A percentile compares a stretch with the other conserved stretches of the same genome.
Conservation (phyloP, 2,329 filamentous ascomycete species). For the Ceratocystis huliohia region DNA sequence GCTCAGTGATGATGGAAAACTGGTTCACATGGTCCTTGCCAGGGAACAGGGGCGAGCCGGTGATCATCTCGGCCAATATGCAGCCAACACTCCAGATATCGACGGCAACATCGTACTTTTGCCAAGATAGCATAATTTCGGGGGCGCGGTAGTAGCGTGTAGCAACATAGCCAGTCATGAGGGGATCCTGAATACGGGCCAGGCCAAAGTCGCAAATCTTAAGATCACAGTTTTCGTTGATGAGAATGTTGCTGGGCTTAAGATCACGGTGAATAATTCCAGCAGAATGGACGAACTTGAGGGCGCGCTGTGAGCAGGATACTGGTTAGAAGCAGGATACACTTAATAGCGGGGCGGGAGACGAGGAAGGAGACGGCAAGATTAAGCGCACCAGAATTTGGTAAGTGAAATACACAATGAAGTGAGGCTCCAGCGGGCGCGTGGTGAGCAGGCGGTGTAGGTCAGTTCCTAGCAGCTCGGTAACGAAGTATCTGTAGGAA, state of each 20-base stretch:
- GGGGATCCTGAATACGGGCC: slow-evolving; percentile 93
- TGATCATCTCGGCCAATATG: slow-evolving; percentile 98
- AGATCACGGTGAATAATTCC: slow-evolving; percentile 95
- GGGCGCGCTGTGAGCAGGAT: slow-evolving; percentile 53
- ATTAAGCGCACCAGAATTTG: slow-evolving; percentile 71
- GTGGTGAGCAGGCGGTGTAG: slow-evolving; percentile 91
- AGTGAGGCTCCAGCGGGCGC: slow-evolving; percentile 93
- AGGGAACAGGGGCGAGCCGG: slow-evolving; percentile 94
- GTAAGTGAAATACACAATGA: slow-evolving; percentile 99
- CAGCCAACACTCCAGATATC: slow-evolving; percentile 99
- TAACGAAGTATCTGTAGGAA: slow-evolving; percentile 74
- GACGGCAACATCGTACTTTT: slow-evolving; percentile 98
- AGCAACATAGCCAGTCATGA: slow-evolving; percentile 99
- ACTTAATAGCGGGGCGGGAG: not conserved
- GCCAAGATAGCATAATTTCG: slow-evolving; percentile 99
- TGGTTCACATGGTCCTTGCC: slow-evolving; percentile 99
- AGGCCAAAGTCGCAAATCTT: slow-evolving; percentile 99
- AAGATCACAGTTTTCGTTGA: slow-evolving; percentile 98
- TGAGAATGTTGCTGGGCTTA: slow-evolving; percentile 97
- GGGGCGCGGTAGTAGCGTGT: slow-evolving; percentile 97
- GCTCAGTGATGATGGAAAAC: slow-evolving; percentile 97
- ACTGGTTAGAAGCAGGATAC: not conserved
- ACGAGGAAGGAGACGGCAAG: not conserved
- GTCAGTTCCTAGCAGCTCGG: slow-evolving; percentile 91
- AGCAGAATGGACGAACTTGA: slow-evolving; percentile 98